Percentiles rank a stretch among this genome's conserved stretches.
These are phyloP conservation scores for Clitocybe nebularis DNA, from an alignment of 1,284 basidiomycete species.

Conservation along the genomic window DNA sequence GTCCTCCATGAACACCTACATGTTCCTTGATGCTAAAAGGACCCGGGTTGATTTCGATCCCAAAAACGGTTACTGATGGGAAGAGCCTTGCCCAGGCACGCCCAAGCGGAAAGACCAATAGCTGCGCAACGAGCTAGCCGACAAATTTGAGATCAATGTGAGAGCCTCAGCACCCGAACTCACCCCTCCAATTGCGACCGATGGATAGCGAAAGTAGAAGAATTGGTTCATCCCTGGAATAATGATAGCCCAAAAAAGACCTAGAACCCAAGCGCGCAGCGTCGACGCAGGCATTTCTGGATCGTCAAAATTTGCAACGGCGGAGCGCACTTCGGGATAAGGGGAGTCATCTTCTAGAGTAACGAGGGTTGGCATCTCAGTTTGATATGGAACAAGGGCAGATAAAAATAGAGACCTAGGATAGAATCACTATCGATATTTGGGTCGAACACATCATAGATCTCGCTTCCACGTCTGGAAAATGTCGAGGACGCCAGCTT, in stretches of 20 bases:
- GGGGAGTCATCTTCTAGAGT: slow-evolving; percentile 28
- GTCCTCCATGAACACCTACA: slow-evolving; percentile 22
- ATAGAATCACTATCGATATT: slow-evolving; percentile 30
- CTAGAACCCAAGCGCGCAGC: slow-evolving; percentile 51
- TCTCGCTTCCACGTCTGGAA: slow-evolving; percentile 23
- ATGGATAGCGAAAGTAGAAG: slow-evolving; percentile 50
- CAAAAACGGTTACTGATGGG: slow-evolving; percentile 47
- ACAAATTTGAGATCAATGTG: slow-evolving; percentile 5
- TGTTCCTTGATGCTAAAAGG: slow-evolving; percentile 79
- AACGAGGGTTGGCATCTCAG: slow-evolving; percentile 1
- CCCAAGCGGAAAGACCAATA: slow-evolving; percentile 58
- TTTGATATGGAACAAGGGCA: slow-evolving; percentile 3
- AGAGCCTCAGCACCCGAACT: slow-evolving; percentile 15
- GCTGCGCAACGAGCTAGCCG: slow-evolving; percentile 44
- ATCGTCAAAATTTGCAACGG: slow-evolving; percentile 56
- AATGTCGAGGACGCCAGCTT: slow-evolving; percentile 22
- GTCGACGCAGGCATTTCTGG: slow-evolving; percentile 51
- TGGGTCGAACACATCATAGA: slow-evolving; percentile 29
- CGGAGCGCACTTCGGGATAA: slow-evolving; percentile 60
- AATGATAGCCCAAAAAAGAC: slow-evolving; percentile 46
- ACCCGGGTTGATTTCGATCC: slow-evolving; percentile 60
- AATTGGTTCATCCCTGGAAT: slow-evolving; percentile 52
- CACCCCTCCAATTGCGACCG: slow-evolving; percentile 37
- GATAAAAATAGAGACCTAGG: slow-evolving; percentile 23
- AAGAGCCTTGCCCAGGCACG: slow-evolving; percentile 44